Percentiles rank a stretch among this genome's conserved stretches.
Evolutionary conservation across 2,329 filamentous ascomycete genomes (phyloP).

Genomic region (Fusarium sp.): DNA sequence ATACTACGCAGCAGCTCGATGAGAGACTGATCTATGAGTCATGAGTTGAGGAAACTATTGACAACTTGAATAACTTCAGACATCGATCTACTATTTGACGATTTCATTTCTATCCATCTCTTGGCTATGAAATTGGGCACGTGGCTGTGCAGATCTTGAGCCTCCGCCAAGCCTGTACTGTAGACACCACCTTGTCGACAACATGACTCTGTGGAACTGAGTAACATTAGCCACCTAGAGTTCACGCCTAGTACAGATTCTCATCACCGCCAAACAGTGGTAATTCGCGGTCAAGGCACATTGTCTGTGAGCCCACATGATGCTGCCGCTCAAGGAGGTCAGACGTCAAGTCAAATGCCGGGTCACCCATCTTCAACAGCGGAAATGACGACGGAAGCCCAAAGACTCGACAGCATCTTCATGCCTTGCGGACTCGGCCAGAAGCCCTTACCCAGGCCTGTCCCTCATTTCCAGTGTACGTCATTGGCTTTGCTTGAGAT

Average conservation of each 20-base stretch:
- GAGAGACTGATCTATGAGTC: conserved; percentile 32
- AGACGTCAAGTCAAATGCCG: neutral
- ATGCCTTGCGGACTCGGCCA: neutral
- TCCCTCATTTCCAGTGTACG: conserved; percentile 18
- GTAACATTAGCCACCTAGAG: neutral
- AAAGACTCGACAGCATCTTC: neutral
- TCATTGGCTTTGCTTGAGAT: conserved; percentile 23
- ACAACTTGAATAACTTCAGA: neutral
- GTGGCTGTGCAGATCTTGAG: neutral
- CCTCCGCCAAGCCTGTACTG: neutral
- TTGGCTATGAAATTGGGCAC: neutral
- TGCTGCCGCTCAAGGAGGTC: neutral
- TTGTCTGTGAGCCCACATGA: conserved; percentile 7
- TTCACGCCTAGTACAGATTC: neutral
- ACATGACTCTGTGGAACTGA: neutral
- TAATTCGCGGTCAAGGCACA: neutral
- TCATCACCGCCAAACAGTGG: neutral
- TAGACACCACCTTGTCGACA: neutral
- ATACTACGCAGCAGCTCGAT: conserved; percentile 14
- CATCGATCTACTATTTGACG: neutral
- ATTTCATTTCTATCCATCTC: neutral
- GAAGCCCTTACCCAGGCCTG: conserved; percentile 25
- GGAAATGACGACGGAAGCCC: neutral
- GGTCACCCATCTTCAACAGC: neutral
- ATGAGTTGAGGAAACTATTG: conserved; percentile 17